These are phyloP conservation scores for Pleurotus eryngii DNA, from an alignment of 768 basidiomycete genomes.

Conservation along the genomic window DNA sequence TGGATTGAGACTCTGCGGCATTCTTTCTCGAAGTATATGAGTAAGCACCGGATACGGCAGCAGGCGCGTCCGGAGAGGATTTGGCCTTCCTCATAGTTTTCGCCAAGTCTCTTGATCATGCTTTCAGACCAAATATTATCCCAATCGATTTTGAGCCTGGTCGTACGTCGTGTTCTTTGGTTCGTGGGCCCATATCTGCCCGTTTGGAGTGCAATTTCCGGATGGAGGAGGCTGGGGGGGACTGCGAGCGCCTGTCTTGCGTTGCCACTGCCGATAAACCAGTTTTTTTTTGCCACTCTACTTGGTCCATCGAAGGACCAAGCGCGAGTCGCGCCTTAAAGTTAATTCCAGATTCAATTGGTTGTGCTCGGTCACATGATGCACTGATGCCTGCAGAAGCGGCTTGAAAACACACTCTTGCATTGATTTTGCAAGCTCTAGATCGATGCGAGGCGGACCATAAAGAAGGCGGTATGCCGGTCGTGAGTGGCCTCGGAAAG, in stretches of 20 bases:
- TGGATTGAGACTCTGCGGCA: neutral
- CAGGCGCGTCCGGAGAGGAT: neutral
- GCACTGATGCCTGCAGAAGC: too few species aligned
- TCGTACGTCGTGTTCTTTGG: conserved; percentile 19
- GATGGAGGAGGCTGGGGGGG: conserved; percentile 17
- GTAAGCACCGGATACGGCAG: neutral
- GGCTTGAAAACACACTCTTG: too few species aligned
- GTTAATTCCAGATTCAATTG: too few species aligned
- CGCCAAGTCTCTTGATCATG: conserved; percentile 29
- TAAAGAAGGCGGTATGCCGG: too few species aligned
- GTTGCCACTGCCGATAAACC: neutral
- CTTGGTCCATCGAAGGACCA: too few species aligned
- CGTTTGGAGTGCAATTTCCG: conserved; percentile 20
- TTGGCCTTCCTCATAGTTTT: conserved; percentile 15
- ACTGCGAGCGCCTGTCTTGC: neutral
- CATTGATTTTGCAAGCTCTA: too few species aligned
- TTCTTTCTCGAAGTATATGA: neutral
- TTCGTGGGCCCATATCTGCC: conserved; percentile 21
- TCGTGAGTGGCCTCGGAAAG: too few species aligned
- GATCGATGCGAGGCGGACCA: neutral
- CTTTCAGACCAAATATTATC: conserved; percentile 29
- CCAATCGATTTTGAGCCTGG: conserved; percentile 17
- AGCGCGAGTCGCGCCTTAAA: too few species aligned
- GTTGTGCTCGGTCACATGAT: too few species aligned
- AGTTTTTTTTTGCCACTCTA: neutral